A percentile compares a stretch with the other conserved stretches of the same genome.
Conservation (phyloP, 2,329 filamentous ascomycete genomes). For the Colletotrichum gloeosporioides region DNA sequence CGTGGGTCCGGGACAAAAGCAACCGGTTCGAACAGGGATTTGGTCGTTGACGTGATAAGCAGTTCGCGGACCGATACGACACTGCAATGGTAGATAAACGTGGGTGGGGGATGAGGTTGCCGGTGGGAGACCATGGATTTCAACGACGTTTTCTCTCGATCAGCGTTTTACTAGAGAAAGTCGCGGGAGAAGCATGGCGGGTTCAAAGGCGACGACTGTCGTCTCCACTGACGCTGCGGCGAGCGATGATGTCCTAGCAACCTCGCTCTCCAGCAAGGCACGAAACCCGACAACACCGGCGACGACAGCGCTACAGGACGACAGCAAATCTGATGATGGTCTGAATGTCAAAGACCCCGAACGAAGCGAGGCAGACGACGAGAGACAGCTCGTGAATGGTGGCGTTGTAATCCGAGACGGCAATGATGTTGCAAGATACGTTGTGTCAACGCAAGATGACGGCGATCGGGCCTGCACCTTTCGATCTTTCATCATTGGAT, state of each 20-base stretch:
- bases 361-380: neutral
- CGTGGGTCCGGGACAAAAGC: neutral
- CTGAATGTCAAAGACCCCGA: neutral
- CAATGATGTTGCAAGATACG: slow-evolving; percentile 16
- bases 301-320: neutral
- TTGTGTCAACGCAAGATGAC: slow-evolving; percentile 12
- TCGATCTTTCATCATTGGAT: slow-evolving; percentile 16
- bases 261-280: rapidly evolving
- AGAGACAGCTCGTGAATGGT: slow-evolving; percentile 3
- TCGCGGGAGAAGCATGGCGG: neutral
- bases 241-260: neutral
- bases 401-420: slow-evolving; percentile 2
- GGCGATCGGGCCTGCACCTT: slow-evolving; percentile 8
- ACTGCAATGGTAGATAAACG: neutral
- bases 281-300: rapidly evolving
- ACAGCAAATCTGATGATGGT: neutral
- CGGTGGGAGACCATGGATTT: neutral
- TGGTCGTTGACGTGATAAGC: neutral
- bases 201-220: neutral
- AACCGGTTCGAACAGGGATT: neutral
- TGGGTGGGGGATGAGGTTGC: neutral
- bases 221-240: neutral
- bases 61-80: neutral
- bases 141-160: neutral
- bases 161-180: neutral